Base-by-base conservation (phyloP, 2,329 filamentous ascomycete species). In the Huntiella savannae region DNA sequence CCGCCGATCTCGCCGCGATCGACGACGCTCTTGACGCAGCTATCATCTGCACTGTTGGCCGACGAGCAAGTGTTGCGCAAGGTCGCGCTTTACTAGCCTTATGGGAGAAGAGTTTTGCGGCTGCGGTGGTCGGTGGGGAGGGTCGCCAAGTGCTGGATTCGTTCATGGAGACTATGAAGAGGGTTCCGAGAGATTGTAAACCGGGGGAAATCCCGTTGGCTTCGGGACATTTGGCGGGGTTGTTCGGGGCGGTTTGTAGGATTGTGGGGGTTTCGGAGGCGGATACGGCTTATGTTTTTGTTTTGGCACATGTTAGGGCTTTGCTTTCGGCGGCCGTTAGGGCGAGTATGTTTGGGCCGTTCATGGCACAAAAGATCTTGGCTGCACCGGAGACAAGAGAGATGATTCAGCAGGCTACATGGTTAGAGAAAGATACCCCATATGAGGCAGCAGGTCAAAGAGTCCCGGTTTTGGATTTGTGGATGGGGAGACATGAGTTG, bases 401-500 rank as follows among this genome's bases (percentile, higher is more conserved):
- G 2, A 63, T 73, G 54, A 73, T 88, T 17, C 60, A 65, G 17
- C 63, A 60, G 2, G 68, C 75, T 48, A 67, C 87, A 6, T 64
- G 69, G 43, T 62, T 71, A 48, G 76, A 79, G 54, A 78, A 73
- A 73, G 54, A 66, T 11, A 73, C 66, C 48, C 58, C 55, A 1
- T 64, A 79, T 0, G 76, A 81, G 48, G 71, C 78, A 51, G 82
- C 82, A 3, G 81, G 79, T 4, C 81, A 88, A 64, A 76, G 67
- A 47, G 77, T 85, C 51, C 83, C 83, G 1, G 71, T 77, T 1
- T 77, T 88, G 71, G 83, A 91, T 63, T 59, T 91, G 32, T 91
- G 83, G 82, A 69, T 86, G 56, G 83, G 83, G 3, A 70, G 83
- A 57, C 83, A 91, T 59, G 83, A 91, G 67, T 65, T 84, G 57